Evolutionary conservation across 2,329 filamentous ascomycete species (phyloP).

Genomic region (Fusarium sp.): DNA sequence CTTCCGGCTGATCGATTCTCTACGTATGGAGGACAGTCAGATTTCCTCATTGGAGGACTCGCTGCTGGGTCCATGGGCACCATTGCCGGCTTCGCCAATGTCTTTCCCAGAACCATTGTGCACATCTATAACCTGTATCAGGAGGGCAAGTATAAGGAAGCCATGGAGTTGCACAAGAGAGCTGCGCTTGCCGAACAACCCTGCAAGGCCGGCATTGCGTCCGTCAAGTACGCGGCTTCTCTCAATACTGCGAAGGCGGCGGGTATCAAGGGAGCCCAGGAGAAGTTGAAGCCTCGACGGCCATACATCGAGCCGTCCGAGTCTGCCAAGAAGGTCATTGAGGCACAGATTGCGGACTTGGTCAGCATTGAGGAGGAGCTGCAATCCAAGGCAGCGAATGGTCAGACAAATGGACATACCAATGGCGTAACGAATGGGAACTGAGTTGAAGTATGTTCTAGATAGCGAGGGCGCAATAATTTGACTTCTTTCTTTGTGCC

Average conservation of each 20-base stretch:
- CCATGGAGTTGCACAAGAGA: conserved; percentile 70
- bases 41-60: conserved; percentile 75
- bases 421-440: not conserved
- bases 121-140: conserved; percentile 71
- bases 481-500: not conserved
- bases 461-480: not conserved
- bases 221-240: conserved; percentile 75
- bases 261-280: conserved; percentile 69
- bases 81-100: conserved; percentile 73
- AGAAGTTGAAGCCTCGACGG: conserved; percentile 68
- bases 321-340: conserved; percentile 57
- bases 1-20: conserved; percentile 69
- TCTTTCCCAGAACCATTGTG: conserved; percentile 69
- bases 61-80: conserved; percentile 69
- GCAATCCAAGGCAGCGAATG: conserved; percentile 3
- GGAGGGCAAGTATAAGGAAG: conserved; percentile 68
- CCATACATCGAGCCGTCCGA: conserved; percentile 67
- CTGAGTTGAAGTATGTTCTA: not conserved
- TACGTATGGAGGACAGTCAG: conserved; percentile 78
- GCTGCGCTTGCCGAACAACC: conserved; percentile 74
- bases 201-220: conserved; percentile 75
- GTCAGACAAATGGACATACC: not conserved
- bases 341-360: conserved; percentile 53
- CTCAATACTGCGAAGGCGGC: conserved; percentile 70
- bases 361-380: conserved; percentile 56